Conservation (phyloP, 176 grass and related monocot genomes). For the Echinochloa phyllopogon region DNA sequence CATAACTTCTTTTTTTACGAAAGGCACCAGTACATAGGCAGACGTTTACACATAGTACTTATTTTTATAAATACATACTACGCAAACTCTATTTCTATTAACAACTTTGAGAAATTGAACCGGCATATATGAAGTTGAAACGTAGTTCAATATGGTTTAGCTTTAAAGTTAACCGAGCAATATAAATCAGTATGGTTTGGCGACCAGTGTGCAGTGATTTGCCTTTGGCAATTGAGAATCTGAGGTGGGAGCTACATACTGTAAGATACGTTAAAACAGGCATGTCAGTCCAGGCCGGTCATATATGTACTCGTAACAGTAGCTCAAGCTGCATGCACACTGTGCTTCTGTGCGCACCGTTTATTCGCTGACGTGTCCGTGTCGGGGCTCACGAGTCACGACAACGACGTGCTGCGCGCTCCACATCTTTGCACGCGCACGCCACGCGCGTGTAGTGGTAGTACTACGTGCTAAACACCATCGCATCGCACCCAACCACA, state of each 20-base stretch:
- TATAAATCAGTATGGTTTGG: no score
- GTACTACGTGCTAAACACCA: neutral
- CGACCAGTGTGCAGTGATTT: no score
- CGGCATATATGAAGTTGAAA: no score
- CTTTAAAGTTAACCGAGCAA: no score
- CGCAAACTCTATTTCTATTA: no score
- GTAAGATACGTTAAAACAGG: neutral
- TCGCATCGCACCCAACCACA: neutral
- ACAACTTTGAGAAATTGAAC: no score
- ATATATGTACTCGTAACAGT: neutral
- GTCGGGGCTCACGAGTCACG: neutral
- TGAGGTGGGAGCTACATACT: neutral
- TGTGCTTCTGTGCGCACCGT: neutral
- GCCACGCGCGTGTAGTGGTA: neutral
- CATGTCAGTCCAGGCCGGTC: neutral
- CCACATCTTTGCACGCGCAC: constrained; percentile 2
- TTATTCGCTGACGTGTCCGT: constrained; percentile 25
- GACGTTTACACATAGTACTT: no score
- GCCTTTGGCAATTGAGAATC: no score
- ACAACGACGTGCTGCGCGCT: neutral
- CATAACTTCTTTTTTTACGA: no score
- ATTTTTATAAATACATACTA: no score
- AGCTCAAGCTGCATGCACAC: neutral
- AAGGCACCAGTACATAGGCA: no score
- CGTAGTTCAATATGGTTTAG: no score